Evolutionary conservation across 768 basidiomycete species (phyloP), one percentile per base, ranked within the genome.

Genomic region (Suillus tomentosus): DNA sequence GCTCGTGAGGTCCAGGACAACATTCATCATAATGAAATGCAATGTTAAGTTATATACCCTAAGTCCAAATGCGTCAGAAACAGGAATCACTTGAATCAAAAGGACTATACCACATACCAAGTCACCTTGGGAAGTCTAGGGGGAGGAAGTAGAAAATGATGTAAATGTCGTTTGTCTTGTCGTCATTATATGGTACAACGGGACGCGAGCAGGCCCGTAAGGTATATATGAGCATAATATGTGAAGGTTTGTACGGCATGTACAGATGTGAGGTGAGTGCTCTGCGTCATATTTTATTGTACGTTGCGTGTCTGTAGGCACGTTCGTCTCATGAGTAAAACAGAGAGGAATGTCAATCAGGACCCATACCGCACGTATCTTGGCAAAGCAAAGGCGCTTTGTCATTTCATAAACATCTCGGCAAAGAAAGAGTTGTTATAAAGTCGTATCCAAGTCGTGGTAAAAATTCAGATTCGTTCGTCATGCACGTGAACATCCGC

Each of bases 161-260:
- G 57, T 10, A 10, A 58, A 27, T 13, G 40, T 19, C 45, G 9
- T 57, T 51, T 62, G 3, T 62, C 19, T n/a, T 56, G 51, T 55
- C 54, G 45, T 65, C 55, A 22, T 55, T 55, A 36, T 73, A 66
- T 75, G 50, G 61, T 74, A 74, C 72, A 74, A 24, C 37, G 65
- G 66, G 64, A 48, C 63, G 68, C 50, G 64, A 67, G 66, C 65
- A 57, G 68, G 40, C 3, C 64, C 40, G 50, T n/a, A 15, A 27
- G 62, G 47, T 56, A 62, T 62, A 42, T 36, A 62, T 36, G 36
- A 24, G 39, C 24, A 40, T 62, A 39, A 19, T 61, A 36, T n/a
- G 60, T 34, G 10, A 34, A 42, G 14, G 61, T 40, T 50, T 4
- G 57, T 34, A 65, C 43, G 40, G 24, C 57, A 57, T 69, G 40